phyloP scores from a whole-genome alignment of 768 basidiomycete genomes.

The Royoungia palumana region DNA sequence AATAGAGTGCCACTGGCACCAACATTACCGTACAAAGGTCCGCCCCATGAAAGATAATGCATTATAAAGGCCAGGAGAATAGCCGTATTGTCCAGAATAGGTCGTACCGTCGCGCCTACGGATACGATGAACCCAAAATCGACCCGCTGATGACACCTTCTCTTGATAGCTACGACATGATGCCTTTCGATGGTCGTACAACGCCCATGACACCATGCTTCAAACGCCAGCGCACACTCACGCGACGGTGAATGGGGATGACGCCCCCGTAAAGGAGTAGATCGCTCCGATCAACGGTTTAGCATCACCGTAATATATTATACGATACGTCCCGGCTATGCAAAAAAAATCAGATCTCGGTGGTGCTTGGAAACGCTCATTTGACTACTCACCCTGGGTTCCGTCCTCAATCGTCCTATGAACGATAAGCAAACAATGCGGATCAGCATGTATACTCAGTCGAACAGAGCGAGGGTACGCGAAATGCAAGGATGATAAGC shows the following conservation, averaged over 20 bases:
- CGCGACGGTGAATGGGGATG: conserved; percentile 56
- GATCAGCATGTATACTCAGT: conserved; percentile 10
- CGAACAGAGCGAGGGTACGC: not conserved
- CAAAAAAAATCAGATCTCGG: not conserved
- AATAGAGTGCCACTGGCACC: no score
- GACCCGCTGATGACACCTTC: no score
- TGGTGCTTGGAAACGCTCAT: not conserved
- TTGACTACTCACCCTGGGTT: conserved; percentile 34
- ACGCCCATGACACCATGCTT: no score
- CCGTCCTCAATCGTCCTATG: conserved; percentile 60
- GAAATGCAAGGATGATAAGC: not conserved
- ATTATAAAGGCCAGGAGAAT: no score
- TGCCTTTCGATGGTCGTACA: no score
- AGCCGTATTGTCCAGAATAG: no score
- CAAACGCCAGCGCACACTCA: conserved; percentile 1
- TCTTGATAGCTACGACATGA: no score
- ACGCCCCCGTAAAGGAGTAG: conserved; percentile 57
- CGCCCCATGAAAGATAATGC: no score
- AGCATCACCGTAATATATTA: conserved; percentile 73
- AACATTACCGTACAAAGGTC: no score
- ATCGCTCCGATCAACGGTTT: conserved; percentile 66
- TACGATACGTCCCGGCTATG: conserved; percentile 65
- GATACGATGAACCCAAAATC: no score
- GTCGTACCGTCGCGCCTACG: no score
- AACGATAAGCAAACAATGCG: not conserved